Conservation (phyloP, 805 yeast species). For the Metschnikowia sp. region DNA sequence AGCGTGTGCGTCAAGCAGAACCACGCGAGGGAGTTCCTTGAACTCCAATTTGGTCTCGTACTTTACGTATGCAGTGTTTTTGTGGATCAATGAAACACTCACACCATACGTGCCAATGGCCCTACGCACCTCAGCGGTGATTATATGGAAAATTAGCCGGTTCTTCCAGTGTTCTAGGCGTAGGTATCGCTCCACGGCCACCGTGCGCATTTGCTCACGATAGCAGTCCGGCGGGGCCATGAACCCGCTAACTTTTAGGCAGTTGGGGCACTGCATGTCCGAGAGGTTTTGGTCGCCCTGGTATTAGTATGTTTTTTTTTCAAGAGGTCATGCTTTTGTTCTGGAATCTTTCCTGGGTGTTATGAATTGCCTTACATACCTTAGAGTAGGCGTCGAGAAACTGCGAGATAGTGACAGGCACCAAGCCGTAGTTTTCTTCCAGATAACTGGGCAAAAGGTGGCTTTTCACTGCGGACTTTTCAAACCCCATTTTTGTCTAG, state of each 20-base stretch:
- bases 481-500: slow-evolving; percentile 1
- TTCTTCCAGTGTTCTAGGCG: slow-evolving; percentile 50
- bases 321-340: not conserved
- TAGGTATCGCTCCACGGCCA: slow-evolving; percentile 39
- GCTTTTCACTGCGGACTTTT: not conserved
- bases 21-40: slow-evolving; percentile 49
- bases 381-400: slow-evolving; percentile 53
- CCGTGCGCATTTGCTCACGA: slow-evolving; percentile 45
- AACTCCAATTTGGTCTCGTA: slow-evolving; percentile 46
- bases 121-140: slow-evolving; percentile 37
- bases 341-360: too few relatives aligned
- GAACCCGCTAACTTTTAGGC: slow-evolving; percentile 43
- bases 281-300: slow-evolving; percentile 56
- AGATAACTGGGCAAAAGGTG: slow-evolving; percentile 3
- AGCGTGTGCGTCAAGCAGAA: slow-evolving; percentile 68
- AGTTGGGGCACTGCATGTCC: slow-evolving; percentile 52
- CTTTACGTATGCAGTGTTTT: slow-evolving; percentile 47
- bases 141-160: slow-evolving; percentile 33
- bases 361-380: slow-evolving; percentile 19
- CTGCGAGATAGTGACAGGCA: slow-evolving; percentile 43
- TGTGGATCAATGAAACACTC: slow-evolving; percentile 55
- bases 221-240: slow-evolving; percentile 60
- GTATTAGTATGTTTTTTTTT: slow-evolving; percentile 14
- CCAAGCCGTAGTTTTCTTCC: slow-evolving; percentile 9
- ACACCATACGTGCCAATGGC: slow-evolving; percentile 49